These are phyloP conservation scores for Neurospora hispaniola DNA, from an alignment of 495 filamentous ascomycete genomes.

Conservation along the genomic window DNA sequence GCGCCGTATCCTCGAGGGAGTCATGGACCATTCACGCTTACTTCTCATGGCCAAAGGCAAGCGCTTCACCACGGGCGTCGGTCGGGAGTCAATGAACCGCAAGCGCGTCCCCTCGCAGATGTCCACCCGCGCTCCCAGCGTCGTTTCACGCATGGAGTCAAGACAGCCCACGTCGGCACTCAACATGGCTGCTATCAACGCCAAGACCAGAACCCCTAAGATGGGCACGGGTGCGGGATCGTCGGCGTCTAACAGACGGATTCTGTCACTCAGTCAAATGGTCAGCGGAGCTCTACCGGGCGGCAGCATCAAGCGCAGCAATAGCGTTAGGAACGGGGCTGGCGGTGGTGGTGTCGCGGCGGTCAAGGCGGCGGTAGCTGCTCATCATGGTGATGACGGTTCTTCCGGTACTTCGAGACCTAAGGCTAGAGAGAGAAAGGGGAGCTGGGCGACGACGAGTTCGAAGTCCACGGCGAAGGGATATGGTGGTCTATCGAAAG, in stretches of 20 bases:
- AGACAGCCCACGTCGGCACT: constrained; percentile 31
- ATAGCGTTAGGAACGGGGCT: constrained; percentile 54
- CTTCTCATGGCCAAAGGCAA: constrained; percentile 59
- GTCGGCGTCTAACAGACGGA: constrained; percentile 50
- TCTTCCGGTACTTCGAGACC: not conserved
- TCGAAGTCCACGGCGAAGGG: constrained; percentile 34
- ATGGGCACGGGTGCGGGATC: not conserved
- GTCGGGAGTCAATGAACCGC: constrained; percentile 42
- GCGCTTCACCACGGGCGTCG: constrained; percentile 8
- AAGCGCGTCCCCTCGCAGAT: constrained; percentile 46
- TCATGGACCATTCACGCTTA: constrained; percentile 87
- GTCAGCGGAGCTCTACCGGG: constrained; percentile 53
- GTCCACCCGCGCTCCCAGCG: not conserved
- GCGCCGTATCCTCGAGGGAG: constrained; percentile 83
- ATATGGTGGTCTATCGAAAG: constrained; percentile 37
- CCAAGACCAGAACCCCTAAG: not conserved
- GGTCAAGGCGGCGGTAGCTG: not conserved
- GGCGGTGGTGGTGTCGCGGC: constrained; percentile 37
- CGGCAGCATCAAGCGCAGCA: constrained; percentile 50
- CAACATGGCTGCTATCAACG: constrained; percentile 25
- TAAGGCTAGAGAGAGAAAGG: not conserved
- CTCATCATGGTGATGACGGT: not conserved
- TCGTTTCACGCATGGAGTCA: not conserved
- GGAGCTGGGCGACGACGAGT: constrained; percentile 3
- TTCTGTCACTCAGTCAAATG: constrained; percentile 82